These are phyloP conservation scores for Gillenia trifoliata DNA, from an alignment of 306 rosid species.

Conservation along the genomic window DNA sequence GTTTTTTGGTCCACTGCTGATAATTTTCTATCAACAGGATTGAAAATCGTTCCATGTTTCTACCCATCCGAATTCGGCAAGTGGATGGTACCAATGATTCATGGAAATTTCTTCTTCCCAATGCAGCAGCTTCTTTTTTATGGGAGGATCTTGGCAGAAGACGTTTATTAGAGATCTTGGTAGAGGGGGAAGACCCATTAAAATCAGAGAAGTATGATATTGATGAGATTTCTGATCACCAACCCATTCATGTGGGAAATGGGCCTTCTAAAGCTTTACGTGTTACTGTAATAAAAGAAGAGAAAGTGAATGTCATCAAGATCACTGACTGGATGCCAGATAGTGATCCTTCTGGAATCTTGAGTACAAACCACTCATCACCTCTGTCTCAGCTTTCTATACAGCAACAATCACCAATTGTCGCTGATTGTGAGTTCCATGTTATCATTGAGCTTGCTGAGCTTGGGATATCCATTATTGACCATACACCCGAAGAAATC, in stretches of 20 bases:
- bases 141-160: constrained; percentile 99
- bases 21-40: constrained; percentile 51
- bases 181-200: constrained; percentile 66
- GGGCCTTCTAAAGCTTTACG: constrained; percentile 68
- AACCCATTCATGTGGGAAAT: constrained; percentile 46
- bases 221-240: constrained; percentile 83
- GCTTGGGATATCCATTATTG: constrained; percentile 80
- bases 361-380: constrained; percentile 40
- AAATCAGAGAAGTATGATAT: constrained; percentile 73
- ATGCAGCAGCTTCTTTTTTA: constrained; percentile 71
- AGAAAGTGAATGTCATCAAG: constrained; percentile 67
- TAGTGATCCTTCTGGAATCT: constrained; percentile 44
- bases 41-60: constrained; percentile 85
- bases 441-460: constrained; percentile 75
- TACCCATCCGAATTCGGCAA: constrained; percentile 85
- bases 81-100: constrained; percentile 72
- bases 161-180: constrained; percentile 65
- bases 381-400: constrained; percentile 37
- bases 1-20: constrained; percentile 9
- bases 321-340: constrained; percentile 96
- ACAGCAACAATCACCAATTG: constrained; percentile 43
- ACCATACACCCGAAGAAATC: constrained; percentile 93
- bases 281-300: constrained; percentile 77
- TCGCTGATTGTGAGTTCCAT: constrained; percentile 72
- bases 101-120: constrained; percentile 83